A percentile compares a stretch with the other conserved stretches of the same genome.
phyloP scores from a whole-genome alignment of 2,329 filamentous ascomycete genomes.

The Endothia cerciana region DNA sequence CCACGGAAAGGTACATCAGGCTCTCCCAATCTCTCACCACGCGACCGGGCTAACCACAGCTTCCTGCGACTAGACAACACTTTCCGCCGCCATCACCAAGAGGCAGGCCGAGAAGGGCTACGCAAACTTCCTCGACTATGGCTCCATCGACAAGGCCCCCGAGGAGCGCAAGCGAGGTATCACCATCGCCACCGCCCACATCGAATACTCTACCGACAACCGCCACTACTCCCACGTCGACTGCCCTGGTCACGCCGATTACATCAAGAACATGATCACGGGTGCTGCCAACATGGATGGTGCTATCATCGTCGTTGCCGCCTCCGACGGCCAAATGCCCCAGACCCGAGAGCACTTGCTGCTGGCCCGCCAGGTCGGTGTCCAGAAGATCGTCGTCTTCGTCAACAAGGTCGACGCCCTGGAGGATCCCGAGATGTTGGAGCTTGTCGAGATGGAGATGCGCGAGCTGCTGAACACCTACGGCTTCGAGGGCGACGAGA shows the following conservation, averaged over 20 bases:
- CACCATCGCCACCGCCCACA: constrained; percentile 97
- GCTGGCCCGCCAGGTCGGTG: constrained; percentile 96
- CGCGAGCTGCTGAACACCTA: constrained; percentile 91
- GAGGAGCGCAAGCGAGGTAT: constrained; percentile 99
- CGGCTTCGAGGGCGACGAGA: constrained; percentile 97
- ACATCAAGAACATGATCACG: constrained; percentile 99
- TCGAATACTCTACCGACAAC: constrained; percentile 93
- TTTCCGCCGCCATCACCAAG: constrained; percentile 99
- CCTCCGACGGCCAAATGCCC: constrained; percentile 98
- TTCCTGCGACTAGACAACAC: constrained; percentile 71
- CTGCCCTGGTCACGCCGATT: constrained; percentile 99
- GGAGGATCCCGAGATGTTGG: constrained; percentile 98
- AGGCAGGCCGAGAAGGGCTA: constrained; percentile 92
- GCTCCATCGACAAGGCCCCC: constrained; percentile 96
- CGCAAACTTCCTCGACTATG: constrained; percentile 96
- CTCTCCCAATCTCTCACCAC: not conserved
- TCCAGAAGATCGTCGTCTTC: constrained; percentile 97
- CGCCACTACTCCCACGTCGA: constrained; percentile 99
- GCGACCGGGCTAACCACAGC: constrained; percentile 29
- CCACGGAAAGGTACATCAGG: constrained; percentile 84
- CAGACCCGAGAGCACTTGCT: constrained; percentile 98
- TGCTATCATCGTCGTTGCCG: constrained; percentile 97
- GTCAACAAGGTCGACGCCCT: constrained; percentile 99
- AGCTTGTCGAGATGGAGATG: constrained; percentile 99
- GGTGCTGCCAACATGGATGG: constrained; percentile 99